phyloP scores from a whole-genome alignment of 495 filamentous ascomycete species.

The Penicillium angulare region DNA sequence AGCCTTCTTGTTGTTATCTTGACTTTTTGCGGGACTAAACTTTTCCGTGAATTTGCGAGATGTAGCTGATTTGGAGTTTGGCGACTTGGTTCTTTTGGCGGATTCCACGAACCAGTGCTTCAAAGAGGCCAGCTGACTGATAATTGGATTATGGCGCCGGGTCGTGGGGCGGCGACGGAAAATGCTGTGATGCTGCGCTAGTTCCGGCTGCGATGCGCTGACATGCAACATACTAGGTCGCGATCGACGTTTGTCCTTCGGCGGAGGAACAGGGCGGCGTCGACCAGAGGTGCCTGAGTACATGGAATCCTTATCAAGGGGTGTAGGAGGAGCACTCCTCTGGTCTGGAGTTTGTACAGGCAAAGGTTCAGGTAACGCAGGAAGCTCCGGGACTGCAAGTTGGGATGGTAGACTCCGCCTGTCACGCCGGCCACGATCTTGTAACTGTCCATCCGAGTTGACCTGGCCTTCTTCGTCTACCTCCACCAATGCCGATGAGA shows the following conservation, averaged over 20 bases:
- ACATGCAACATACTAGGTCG: slow-evolving; percentile 78
- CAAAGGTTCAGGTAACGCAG: slow-evolving; percentile 63
- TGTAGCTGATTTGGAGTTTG: slow-evolving; percentile 38
- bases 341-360: slow-evolving; percentile 37
- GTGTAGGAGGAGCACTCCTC: slow-evolving; percentile 51
- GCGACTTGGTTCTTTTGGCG: slow-evolving; percentile 71
- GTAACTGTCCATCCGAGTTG: slow-evolving; percentile 25
- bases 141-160: slow-evolving; percentile 65
- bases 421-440: slow-evolving; percentile 51
- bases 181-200: slow-evolving; percentile 54
- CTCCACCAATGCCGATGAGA: slow-evolving; percentile 70
- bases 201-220: slow-evolving; percentile 68
- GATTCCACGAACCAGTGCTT: slow-evolving; percentile 86
- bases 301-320: slow-evolving; percentile 76
- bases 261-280: slow-evolving; percentile 74
- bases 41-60: slow-evolving; percentile 44
- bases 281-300: slow-evolving; percentile 68
- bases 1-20: slow-evolving; percentile 36
- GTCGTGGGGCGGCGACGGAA: slow-evolving; percentile 47
- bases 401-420: slow-evolving; percentile 56
- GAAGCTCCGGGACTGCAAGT: slow-evolving; percentile 62
- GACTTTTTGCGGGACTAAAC: slow-evolving; percentile 41
- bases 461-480: slow-evolving; percentile 68
- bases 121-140: slow-evolving; percentile 77
- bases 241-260: slow-evolving; percentile 75